Evolutionary conservation across 768 basidiomycete genomes (phyloP).

Genomic region (Atractiella rhizophila): DNA sequence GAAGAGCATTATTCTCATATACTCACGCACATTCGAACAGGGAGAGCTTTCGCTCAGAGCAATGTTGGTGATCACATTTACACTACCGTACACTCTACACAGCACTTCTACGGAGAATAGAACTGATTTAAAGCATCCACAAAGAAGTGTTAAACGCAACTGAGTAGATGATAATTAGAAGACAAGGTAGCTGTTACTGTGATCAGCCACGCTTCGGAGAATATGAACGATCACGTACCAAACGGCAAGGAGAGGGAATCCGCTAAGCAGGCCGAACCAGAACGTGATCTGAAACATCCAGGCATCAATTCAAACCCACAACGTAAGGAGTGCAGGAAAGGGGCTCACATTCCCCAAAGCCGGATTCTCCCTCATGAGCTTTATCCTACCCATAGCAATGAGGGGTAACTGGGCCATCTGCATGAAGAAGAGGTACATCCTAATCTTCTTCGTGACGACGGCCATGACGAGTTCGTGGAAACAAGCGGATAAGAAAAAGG

Average conservation of each 20-base stretch:
- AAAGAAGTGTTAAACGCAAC: too few relatives aligned
- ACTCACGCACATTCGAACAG: too few relatives aligned
- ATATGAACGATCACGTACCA: conserved; percentile 26
- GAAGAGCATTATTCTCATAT: too few relatives aligned
- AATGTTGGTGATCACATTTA: too few relatives aligned
- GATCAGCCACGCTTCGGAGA: neutral
- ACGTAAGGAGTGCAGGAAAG: neutral
- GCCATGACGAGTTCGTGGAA: conserved; percentile 93
- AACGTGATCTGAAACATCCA: conserved; percentile 40
- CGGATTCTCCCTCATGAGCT: conserved; percentile 53
- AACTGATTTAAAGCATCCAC: too few relatives aligned
- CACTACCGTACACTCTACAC: too few relatives aligned
- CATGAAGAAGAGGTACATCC: conserved; percentile 63
- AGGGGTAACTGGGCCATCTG: conserved; percentile 78
- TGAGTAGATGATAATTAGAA: too few relatives aligned
- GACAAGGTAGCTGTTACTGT: neutral
- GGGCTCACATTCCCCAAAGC: conserved; percentile 28
- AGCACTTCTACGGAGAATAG: too few relatives aligned
- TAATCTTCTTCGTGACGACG: conserved; percentile 59
- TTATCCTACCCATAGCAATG: conserved; percentile 52
- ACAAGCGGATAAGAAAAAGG: conserved; percentile 63
- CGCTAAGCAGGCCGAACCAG: conserved; percentile 62
- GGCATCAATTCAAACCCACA: neutral
- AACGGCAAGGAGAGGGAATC: conserved; percentile 79
- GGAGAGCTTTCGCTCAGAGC: too few relatives aligned